A percentile compares a stretch with the other conserved stretches of the same genome.
Evolutionary conservation across 495 filamentous ascomycete genomes (phyloP).

Genomic region (Evernia prunastri): DNA sequence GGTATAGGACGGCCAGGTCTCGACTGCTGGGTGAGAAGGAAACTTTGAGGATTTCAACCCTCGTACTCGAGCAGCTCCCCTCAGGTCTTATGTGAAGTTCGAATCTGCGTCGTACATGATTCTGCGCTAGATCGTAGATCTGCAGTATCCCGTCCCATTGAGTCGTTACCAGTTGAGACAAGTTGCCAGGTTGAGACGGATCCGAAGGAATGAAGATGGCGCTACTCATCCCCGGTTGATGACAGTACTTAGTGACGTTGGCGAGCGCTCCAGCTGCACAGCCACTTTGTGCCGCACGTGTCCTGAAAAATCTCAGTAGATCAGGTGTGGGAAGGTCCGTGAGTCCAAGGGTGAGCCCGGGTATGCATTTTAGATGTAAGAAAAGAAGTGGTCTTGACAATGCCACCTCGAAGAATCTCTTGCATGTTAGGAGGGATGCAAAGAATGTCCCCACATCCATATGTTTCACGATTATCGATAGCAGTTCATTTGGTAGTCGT

Average conservation of each 20-base stretch:
- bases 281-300: constrained; percentile 19
- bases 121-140: constrained; percentile 20
- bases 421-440: constrained; percentile 24
- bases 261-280: constrained; percentile 24
- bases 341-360: constrained; percentile 23
- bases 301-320: constrained; percentile 15
- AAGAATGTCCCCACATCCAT: constrained; percentile 25
- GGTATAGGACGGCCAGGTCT: constrained; percentile 24
- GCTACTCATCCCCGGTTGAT: constrained; percentile 9
- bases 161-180: constrained; percentile 16
- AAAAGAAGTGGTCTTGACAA: constrained; percentile 15
- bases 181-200: constrained; percentile 5
- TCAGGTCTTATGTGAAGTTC: constrained; percentile 18
- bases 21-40: constrained; percentile 24
- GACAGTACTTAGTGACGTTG: constrained; percentile 17
- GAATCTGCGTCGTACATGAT: constrained; percentile 21
- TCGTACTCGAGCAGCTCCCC: constrained; percentile 3
- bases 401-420: constrained; percentile 17
- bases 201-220: constrained; percentile 13
- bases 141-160: constrained; percentile 17
- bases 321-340: constrained; percentile 18
- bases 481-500: constrained; percentile 21
- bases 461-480: constrained; percentile 23
- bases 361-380: constrained; percentile 18
- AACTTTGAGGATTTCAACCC: constrained; percentile 21